Evolutionary conservation across 805 yeast genomes (phyloP).

Genomic region (Starmerella powellii): DNA sequence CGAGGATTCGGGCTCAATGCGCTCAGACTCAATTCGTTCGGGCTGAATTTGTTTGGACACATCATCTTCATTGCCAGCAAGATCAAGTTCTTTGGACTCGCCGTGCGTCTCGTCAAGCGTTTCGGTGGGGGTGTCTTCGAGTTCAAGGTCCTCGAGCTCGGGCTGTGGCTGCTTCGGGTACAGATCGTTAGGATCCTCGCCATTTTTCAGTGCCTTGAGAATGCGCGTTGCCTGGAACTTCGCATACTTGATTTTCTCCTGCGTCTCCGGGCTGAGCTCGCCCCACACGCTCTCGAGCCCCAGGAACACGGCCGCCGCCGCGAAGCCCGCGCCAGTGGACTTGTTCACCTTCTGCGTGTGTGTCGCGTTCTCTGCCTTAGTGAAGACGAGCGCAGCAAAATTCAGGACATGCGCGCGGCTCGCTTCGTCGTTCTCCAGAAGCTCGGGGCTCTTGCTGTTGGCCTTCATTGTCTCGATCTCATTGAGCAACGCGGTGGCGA

Average conservation of each 20-base stretch:
- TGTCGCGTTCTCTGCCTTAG: constrained; percentile 40
- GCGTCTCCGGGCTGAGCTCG: constrained; percentile 27
- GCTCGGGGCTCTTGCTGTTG: constrained; percentile 32
- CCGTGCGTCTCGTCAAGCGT: neutral
- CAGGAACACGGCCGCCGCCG: constrained; percentile 45
- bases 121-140: too few species aligned
- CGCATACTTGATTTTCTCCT: constrained; percentile 43
- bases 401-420: constrained; percentile 43
- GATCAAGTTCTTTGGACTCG: too few species aligned
- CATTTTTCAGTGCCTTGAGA: constrained; percentile 37
- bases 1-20: too few species aligned
- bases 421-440: constrained; percentile 50
- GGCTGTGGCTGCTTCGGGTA: constrained; percentile 27
- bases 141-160: neutral
- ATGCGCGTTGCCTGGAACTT: constrained; percentile 53
- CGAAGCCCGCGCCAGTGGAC: constrained; percentile 40
- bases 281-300: constrained; percentile 36
- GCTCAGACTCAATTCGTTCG: too few species aligned
- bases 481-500: constrained; percentile 54
- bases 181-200: constrained; percentile 48
- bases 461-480: constrained; percentile 50
- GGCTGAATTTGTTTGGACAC: too few species aligned
- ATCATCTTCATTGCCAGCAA: too few species aligned
- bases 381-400: constrained; percentile 50
- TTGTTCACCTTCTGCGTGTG: constrained; percentile 34